Base-by-base conservation (phyloP, 345 rosid genomes). In the Schrenkiella parvula region DNA sequence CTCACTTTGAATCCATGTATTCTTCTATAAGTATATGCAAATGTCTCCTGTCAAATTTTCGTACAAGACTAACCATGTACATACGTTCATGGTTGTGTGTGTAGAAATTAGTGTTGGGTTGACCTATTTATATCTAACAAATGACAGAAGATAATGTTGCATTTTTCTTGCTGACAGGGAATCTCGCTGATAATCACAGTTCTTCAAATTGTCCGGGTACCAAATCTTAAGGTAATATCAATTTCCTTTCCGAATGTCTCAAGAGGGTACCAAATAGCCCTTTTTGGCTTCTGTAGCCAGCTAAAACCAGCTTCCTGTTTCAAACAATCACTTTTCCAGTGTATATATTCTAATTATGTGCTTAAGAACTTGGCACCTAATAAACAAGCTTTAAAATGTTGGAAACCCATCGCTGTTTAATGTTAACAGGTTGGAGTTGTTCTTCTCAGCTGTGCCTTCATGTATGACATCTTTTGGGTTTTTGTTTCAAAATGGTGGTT, bases 401-500 rank as follows among this genome's bases (percentile, higher is more conserved):
- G 25, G 31, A 25, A 51, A 37, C 23, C 51, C 38, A 23, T 23
- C 17, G 44, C 15, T 41, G 17, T 65, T 58, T 59, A 25, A 68
- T 80, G 72, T 42, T 43, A 66, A 81, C 86, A 95, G 99, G 95
- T 95, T 64, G 97, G 99, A 75, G 87, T 95, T 25, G 90, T 89
- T 80, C 97, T 95, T 66, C 93, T 95, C 65, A 80, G 97, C 72
- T 95, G 96, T 75, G 97, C 96, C 53, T 89, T 95, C 80, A 72
- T 89, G 85, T 95, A 95, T 48, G 99, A 95, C 78, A 91, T 95
- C 82, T 95, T 95, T 82, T 95, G 99, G 99, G 99, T 95, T 32
- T 89, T 95, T 77, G 87, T 86, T 79, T 91, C 97, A n/a, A 95
- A 95, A 76, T 74, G 85, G 87, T 87, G 85, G 99, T 91, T 95